Evolutionary conservation across 2,329 filamentous ascomycete species (phyloP).

Genomic region (Pezizomycotina sp.): DNA sequence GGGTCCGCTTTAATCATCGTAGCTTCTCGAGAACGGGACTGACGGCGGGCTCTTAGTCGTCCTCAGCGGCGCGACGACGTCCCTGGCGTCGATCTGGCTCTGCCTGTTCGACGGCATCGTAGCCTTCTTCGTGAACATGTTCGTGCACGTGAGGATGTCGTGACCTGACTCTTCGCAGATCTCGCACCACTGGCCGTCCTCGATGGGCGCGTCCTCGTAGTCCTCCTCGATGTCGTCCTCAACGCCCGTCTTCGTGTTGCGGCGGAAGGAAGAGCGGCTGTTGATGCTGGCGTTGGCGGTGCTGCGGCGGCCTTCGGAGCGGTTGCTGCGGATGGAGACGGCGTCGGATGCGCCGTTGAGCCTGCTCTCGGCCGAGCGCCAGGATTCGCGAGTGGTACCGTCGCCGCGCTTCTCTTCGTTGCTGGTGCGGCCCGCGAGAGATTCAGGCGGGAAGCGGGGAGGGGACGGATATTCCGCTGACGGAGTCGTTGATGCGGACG

Average conservation of each 20-base stretch:
- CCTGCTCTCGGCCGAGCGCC: no score
- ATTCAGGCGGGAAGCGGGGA: no score
- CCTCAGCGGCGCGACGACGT: conserved; percentile 11
- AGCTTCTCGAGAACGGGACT: conserved; percentile 23
- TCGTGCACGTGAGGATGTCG: conserved; percentile 85
- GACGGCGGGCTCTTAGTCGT: conserved; percentile 25
- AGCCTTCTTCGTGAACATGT: conserved; percentile 50
- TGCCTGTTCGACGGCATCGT: no score
- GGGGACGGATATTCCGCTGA: no score
- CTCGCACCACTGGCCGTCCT: conserved; percentile 71
- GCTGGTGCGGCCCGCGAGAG: no score
- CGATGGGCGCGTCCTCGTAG: conserved; percentile 53
- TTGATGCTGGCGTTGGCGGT: conserved; percentile 24
- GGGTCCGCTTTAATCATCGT: conserved; percentile 41
- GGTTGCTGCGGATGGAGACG: neutral
- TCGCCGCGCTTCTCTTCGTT: no score
- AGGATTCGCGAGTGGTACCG: no score
- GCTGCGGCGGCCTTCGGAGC: neutral
- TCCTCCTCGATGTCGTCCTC: conserved; percentile 19
- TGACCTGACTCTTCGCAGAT: conserved; percentile 86
- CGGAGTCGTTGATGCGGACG: no score
- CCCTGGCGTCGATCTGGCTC: conserved; percentile 13
- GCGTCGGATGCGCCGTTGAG: no score
- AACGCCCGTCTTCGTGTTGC: conserved; percentile 28
- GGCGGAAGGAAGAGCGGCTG: conserved; percentile 25